Conservation (phyloP, 1,139 yeast species). For the Suhomyces yuchorum region DNA sequence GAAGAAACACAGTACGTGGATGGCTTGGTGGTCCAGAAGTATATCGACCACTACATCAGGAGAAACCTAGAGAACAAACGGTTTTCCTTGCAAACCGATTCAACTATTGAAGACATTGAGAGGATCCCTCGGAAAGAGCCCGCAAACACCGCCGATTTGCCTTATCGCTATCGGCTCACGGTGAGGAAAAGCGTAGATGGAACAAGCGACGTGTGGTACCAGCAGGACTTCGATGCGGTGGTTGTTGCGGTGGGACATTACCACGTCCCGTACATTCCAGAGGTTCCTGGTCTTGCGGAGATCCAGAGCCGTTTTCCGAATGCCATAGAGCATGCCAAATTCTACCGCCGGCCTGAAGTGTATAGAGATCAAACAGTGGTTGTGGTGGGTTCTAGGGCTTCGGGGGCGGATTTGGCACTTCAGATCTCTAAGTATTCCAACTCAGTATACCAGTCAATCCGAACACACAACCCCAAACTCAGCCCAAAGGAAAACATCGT, state of each 20-base stretch:
- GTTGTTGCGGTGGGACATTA: slow-evolving; percentile 59
- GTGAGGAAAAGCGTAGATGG: slow-evolving; percentile 28
- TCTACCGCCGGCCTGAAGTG: slow-evolving; percentile 30
- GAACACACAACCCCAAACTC: slow-evolving; percentile 21
- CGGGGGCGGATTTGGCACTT: slow-evolving; percentile 44
- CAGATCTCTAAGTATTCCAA: slow-evolving; percentile 28
- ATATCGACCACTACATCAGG: slow-evolving; percentile 36
- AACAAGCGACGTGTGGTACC: slow-evolving; percentile 35
- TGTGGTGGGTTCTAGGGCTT: slow-evolving; percentile 48
- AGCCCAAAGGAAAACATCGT: slow-evolving; percentile 20
- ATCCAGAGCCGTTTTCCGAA: slow-evolving; percentile 31
- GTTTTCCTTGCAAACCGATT: slow-evolving; percentile 27
- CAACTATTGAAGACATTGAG: slow-evolving; percentile 44
- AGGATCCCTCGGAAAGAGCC: slow-evolving; percentile 19
- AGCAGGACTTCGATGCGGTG: slow-evolving; percentile 49
- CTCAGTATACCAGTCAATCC: slow-evolving; percentile 32
- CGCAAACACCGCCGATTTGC: slow-evolving; percentile 14
- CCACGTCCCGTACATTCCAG: slow-evolving; percentile 52
- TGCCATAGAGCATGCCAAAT: slow-evolving; percentile 44
- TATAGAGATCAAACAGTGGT: slow-evolving; percentile 36
- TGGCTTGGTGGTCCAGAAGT: slow-evolving; percentile 31
- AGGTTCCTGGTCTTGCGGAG: slow-evolving; percentile 40
- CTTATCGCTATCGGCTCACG: slow-evolving; percentile 34
- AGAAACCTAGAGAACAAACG: slow-evolving; percentile 24
- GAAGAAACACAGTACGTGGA: slow-evolving; percentile 30